Conservation (phyloP, 352 stramenopile species). For the Phytophthora agathidicida region DNA sequence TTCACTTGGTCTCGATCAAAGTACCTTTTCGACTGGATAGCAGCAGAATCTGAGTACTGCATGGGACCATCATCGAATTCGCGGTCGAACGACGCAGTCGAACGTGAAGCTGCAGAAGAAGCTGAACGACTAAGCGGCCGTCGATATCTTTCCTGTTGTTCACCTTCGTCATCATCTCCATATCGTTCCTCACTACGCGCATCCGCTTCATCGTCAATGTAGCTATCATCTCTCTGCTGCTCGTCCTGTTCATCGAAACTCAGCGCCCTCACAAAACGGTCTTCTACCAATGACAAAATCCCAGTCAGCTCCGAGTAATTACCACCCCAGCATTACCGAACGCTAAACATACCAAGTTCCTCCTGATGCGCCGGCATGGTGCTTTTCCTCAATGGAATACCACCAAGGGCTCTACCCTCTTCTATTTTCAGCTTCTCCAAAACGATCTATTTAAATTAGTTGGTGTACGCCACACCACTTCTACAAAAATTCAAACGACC, state of each 20-base stretch:
- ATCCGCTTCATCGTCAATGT: slow-evolving; percentile 19
- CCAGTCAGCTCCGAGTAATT: not conserved
- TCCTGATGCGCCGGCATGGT: slow-evolving; percentile 50
- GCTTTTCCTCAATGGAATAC: slow-evolving; percentile 5
- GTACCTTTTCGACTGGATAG: slow-evolving; percentile 86
- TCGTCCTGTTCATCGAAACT: slow-evolving; percentile 40
- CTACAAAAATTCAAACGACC: slow-evolving; percentile 22
- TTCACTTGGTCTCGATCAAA: slow-evolving; percentile 73
- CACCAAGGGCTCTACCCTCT: slow-evolving; percentile 11
- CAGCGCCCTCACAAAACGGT: slow-evolving; percentile 46
- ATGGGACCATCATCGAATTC: slow-evolving; percentile 39
- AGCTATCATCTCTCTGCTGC: slow-evolving; percentile 22
- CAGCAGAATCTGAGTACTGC: slow-evolving; percentile 61
- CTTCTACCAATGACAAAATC: slow-evolving; percentile 32
- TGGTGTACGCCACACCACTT: slow-evolving; percentile 11
- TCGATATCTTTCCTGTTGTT: slow-evolving; percentile 1
- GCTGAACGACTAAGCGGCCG: slow-evolving; percentile 26
- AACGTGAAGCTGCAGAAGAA: slow-evolving; percentile 25
- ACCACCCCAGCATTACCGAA: not conserved
- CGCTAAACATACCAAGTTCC: slow-evolving; percentile 37
- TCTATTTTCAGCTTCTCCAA: slow-evolving; percentile 20
- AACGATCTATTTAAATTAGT: not conserved
- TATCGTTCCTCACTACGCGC: not conserved
- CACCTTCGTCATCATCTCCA: slow-evolving; percentile 7
- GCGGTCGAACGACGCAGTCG: slow-evolving; percentile 29